Conservation (phyloP, 2,329 filamentous ascomycete genomes). For the Setomelanomma holmii region DNA sequence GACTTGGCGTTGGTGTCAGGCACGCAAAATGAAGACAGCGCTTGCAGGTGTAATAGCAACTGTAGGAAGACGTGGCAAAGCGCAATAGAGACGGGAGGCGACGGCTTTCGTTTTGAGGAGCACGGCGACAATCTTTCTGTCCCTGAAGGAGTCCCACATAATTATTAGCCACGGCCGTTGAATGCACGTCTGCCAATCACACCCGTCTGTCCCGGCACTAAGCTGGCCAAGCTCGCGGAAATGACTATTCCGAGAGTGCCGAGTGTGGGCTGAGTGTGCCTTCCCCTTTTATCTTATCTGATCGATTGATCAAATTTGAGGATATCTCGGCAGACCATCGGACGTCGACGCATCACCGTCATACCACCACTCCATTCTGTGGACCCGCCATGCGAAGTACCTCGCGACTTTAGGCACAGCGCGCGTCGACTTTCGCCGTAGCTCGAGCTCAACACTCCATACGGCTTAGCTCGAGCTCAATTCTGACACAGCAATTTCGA, state of each 20-base stretch:
- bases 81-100: conserved; percentile 8
- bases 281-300: conserved; percentile 16
- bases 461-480: background rate
- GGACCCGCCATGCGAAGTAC: background rate
- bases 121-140: conserved; percentile 18
- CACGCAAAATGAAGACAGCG: background rate
- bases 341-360: conserved; percentile 7
- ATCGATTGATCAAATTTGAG: conserved; percentile 12
- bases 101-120: conserved; percentile 9
- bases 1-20: background rate
- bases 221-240: background rate
- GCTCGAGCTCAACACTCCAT: background rate
- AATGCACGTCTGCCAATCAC: background rate
- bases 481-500: background rate
- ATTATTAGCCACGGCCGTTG: conserved; percentile 1
- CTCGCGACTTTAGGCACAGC: background rate
- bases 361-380: conserved; percentile 8
- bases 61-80: background rate
- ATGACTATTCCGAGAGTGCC: background rate
- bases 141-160: conserved; percentile 9
- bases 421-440: background rate
- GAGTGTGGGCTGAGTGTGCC: background rate
- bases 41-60: conserved; percentile 1
- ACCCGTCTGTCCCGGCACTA: background rate
- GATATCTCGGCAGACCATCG: conserved; percentile 19